Base-by-base conservation (phyloP, 73 alveolate species). In the Paramecium primaurelia region DNA sequence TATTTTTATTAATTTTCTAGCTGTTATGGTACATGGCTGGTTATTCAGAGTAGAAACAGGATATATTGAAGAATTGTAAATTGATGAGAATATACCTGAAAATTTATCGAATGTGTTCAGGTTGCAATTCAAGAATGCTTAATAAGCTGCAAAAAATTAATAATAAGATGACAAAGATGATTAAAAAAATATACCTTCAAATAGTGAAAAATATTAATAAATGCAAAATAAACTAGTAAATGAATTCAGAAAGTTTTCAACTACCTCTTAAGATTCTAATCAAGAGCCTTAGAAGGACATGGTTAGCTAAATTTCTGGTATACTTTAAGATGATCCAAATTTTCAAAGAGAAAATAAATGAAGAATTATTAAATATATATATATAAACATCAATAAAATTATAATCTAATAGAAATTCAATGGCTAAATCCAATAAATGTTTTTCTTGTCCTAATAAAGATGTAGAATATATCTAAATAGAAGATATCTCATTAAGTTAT, bases 1-100 rank as follows among this genome's bases (percentile, higher is more conserved):
- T 12, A 34, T 30, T 36, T 36, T 40, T 6, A 80, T 42, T 73
- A 30, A 73, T 73, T 18, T 34, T 2, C n/a, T 36, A 73, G 91
- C 91, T 80, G 75, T 80, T 20, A 80, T 80, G 91, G 32, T 80
- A 14, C 91, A 80, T 80, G 91, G 91, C 45, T 80, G 91, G 91
- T 26, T 80, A 42, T 49, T 80, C n/a, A 40, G 73, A 40, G 44
- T 80, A 8, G 91, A 80, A 26, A 80, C 91, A 20, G 91, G 91
- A 8, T 45, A 22, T 49, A 80, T 80, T 44, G 71, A 80, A 44
- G 91, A 80, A 80, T 5, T 80, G 1, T 16, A 75, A 75, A 42
- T 20, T 3, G 88, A 75, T 32, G 73, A 80, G n/a, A 44, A 18
- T 11, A 26, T 80, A 20, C 91, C 91, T 12, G 75, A 40, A 20